Percentiles rank a stretch among this genome's conserved stretches.
Evolutionary conservation across 306 rosid genomes (phyloP).

Genomic region (Cucumis melo): DNA sequence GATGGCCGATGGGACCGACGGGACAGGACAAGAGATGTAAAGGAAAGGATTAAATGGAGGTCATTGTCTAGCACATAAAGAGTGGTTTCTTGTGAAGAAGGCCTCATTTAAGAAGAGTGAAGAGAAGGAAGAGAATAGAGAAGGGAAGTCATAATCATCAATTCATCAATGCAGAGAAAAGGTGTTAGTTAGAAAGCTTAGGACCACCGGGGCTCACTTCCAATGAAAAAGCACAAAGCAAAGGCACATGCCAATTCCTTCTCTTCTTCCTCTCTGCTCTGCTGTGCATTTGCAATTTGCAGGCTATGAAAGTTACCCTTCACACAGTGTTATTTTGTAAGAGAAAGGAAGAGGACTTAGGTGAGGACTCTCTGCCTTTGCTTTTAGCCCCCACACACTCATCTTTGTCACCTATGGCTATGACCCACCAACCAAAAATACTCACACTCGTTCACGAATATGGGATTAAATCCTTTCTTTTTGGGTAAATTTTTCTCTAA

Average conservation of each 20-base stretch:
- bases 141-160: not conserved
- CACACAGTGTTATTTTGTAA: not conserved
- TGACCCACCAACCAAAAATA: not conserved
- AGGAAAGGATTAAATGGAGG: not conserved
- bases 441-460: not conserved
- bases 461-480: not conserved
- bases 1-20: not conserved
- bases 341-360: not conserved
- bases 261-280: conserved; percentile 2
- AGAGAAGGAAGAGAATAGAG: not conserved
- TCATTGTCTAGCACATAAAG: conserved; percentile 1
- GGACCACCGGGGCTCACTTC: conserved; percentile 1
- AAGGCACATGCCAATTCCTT: conserved; percentile 3
- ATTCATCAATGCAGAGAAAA: not conserved
- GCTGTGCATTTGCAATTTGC: not conserved
- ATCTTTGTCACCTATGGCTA: not conserved
- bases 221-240: not conserved
- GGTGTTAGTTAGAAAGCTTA: conserved; percentile 1
- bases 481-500: not conserved
- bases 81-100: not conserved
- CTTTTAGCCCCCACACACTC: not conserved
- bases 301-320: conserved; percentile 4
- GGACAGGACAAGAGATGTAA: not conserved
- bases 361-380: not conserved
- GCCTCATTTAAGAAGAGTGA: not conserved